Evolutionary conservation across 176 grass and related monocot genomes (phyloP).

Genomic region (Poa annua): DNA sequence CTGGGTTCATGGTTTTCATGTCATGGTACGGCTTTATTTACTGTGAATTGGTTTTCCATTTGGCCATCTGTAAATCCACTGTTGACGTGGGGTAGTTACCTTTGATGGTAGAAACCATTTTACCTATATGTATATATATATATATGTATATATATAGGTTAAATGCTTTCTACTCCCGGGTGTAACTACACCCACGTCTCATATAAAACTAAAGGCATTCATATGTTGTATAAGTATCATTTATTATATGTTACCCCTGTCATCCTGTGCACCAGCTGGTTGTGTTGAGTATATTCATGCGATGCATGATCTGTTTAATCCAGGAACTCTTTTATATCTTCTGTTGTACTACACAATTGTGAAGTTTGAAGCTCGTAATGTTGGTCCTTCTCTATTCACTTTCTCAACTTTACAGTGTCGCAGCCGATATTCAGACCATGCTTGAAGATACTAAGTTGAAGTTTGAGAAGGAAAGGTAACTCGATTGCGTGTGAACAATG

Average conservation of each 20-base stretch:
- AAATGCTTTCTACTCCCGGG: too few relatives aligned
- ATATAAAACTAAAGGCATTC: too few relatives aligned
- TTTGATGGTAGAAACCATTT: too few relatives aligned
- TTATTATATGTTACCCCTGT: not conserved
- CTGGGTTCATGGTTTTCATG: not conserved
- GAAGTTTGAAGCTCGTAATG: not conserved
- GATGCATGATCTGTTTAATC: conserved; percentile 6
- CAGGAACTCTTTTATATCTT: not conserved
- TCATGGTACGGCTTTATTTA: not conserved
- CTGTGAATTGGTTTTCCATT: not conserved
- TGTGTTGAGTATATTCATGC: not conserved
- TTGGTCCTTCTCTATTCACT: not conserved
- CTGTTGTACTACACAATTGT: not conserved
- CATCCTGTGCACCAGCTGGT: not conserved
- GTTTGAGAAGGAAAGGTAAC: conserved; percentile 81
- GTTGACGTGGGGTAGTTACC: too few relatives aligned
- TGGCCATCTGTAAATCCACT: not conserved
- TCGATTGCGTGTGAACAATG: conserved; percentile 1
- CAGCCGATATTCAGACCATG: conserved; percentile 63
- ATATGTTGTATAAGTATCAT: too few relatives aligned
- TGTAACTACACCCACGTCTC: too few relatives aligned
- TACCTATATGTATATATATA: too few relatives aligned
- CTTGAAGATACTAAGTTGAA: conserved; percentile 73
- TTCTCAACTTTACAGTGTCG: conserved; percentile 54
- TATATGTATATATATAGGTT: too few relatives aligned